Conservation (phyloP, 2,329 filamentous ascomycete species). For the Exophiala oligosperma region DNA sequence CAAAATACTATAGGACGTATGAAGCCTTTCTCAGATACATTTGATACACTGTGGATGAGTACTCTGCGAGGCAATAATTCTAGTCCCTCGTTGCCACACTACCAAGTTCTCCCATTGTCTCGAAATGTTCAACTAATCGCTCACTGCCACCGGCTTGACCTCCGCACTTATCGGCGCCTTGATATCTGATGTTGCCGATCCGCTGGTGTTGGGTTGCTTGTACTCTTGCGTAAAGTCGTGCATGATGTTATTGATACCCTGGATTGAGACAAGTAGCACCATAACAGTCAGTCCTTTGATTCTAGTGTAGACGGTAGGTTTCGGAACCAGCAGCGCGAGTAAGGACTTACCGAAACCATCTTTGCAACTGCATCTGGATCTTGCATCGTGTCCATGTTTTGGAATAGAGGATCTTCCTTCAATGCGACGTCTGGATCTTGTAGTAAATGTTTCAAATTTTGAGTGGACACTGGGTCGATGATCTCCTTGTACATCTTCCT, state of each 20-base stretch:
- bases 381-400: slow-evolving; percentile 30
- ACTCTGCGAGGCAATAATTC: too few species aligned
- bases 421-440: slow-evolving; percentile 37
- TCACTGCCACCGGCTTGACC: background rate
- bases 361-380: slow-evolving; percentile 5
- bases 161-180: background rate
- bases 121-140: background rate
- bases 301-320: background rate
- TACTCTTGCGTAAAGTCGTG: slow-evolving; percentile 6
- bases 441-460: slow-evolving; percentile 40
- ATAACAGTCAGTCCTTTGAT: background rate
- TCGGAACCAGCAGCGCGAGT: too few species aligned
- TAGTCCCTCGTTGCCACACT: too few species aligned
- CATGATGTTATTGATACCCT: slow-evolving; percentile 2
- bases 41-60: too few species aligned
- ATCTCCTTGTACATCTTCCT: slow-evolving; percentile 40
- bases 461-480: slow-evolving; percentile 42
- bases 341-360: slow-evolving; percentile 1
- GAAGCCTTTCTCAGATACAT: too few species aligned
- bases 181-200: background rate
- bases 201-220: background rate
- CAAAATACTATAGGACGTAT: too few species aligned
- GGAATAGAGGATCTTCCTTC: slow-evolving; percentile 39
- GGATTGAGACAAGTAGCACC: background rate
- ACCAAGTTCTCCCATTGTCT: too few species aligned